Evolutionary conservation across 208 protist species (phyloP).

Genomic region (Wallacemonas sp.): DNA sequence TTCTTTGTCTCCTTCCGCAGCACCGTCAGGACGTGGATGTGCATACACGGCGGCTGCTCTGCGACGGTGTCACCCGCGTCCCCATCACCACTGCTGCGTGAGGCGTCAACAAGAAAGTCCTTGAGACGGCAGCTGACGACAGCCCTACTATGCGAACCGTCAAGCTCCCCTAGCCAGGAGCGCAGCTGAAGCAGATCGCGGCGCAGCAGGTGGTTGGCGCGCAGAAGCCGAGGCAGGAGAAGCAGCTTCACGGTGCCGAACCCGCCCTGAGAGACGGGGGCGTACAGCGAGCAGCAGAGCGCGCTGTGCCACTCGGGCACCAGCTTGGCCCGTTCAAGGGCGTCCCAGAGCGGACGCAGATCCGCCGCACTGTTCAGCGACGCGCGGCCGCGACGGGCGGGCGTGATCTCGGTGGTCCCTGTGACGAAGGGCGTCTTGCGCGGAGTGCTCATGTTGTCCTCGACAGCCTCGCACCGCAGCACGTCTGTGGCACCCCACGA

Average conservation of each 20-base stretch:
- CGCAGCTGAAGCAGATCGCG: constrained; percentile 18
- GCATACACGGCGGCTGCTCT: not conserved
- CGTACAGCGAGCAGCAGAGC: constrained; percentile 20
- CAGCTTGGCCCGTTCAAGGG: not conserved
- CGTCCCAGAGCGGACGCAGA: constrained; percentile 8
- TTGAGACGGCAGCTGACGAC: constrained; percentile 7
- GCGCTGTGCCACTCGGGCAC: constrained; percentile 12
- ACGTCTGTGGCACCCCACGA: constrained; percentile 41
- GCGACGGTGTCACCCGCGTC: not conserved
- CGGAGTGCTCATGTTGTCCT: constrained; percentile 12
- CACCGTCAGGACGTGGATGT: not conserved
- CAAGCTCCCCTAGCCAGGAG: not conserved
- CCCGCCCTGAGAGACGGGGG: not conserved
- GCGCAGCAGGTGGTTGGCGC: constrained; percentile 14
- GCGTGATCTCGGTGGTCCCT: not conserved
- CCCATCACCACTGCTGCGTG: no score
- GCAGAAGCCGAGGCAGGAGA: constrained; percentile 17
- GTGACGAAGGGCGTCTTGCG: not conserved
- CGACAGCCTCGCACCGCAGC: constrained; percentile 20
- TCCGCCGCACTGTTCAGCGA: constrained; percentile 11
- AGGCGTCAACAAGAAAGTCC: constrained; percentile 7
- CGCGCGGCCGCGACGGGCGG: constrained; percentile 6
- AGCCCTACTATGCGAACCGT: not conserved
- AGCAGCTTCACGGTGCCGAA: constrained; percentile 17
- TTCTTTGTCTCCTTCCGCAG: not conserved